Percentiles rank a stretch among this genome's conserved stretches.
Conservation (phyloP, 805 yeast species). For the Saccharomycopsis lassenensis region DNA sequence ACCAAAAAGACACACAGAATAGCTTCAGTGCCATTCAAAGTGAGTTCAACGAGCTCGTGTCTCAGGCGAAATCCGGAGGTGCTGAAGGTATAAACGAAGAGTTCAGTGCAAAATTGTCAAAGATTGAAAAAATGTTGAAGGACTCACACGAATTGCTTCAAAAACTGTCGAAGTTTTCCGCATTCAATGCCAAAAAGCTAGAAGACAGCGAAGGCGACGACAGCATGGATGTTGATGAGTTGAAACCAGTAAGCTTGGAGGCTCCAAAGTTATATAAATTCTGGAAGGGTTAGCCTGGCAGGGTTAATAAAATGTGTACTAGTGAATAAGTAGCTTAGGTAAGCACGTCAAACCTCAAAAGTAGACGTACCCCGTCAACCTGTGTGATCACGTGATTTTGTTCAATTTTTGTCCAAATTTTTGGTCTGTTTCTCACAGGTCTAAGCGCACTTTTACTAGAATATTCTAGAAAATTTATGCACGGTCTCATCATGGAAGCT, state of each 20-base stretch:
- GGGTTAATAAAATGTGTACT: no score
- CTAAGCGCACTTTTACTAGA: no score
- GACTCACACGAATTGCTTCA: conserved; percentile 5
- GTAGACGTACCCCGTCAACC: no score
- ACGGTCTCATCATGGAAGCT: no score
- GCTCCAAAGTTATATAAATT: conserved; percentile 54
- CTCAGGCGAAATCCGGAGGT: conserved; percentile 7
- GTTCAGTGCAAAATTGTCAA: conserved; percentile 1
- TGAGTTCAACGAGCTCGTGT: conserved; percentile 33
- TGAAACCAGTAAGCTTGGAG: conserved; percentile 48
- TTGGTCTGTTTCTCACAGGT: no score
- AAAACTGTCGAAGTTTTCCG: conserved; percentile 4
- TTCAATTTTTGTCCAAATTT: no score
- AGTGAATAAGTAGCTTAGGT: no score
- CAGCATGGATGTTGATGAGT: conserved; percentile 26
- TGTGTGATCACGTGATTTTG: no score
- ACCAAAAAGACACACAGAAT: conserved; percentile 26
- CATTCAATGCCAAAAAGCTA: conserved; percentile 7
- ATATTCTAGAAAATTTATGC: no score
- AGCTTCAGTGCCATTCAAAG: conserved; percentile 30
- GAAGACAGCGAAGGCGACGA: conserved; percentile 24
- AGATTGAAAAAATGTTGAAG: conserved; percentile 4
- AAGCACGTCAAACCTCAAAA: no score
- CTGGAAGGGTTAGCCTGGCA: conserved; percentile 51
- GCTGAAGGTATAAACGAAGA: neutral